Conservation (phyloP, 2,329 filamentous ascomycete genomes). For the Arthroderma sp. region DNA sequence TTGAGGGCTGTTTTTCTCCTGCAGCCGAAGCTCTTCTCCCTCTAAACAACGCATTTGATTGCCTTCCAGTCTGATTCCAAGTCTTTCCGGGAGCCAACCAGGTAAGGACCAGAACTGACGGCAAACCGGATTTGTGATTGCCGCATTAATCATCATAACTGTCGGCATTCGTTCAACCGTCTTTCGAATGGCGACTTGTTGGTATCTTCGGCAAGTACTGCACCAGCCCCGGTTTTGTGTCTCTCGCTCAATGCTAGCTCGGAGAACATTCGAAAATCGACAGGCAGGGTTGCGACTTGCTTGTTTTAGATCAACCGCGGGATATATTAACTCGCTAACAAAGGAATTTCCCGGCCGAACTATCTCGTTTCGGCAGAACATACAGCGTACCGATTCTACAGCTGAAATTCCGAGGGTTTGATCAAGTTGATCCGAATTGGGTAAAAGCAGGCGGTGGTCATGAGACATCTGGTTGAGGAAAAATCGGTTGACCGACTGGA, state of each 20-base stretch:
- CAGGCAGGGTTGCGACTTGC: constrained; percentile 33
- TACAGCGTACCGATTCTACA: constrained; percentile 56
- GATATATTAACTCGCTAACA: constrained; percentile 78
- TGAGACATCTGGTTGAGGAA: constrained; percentile 66
- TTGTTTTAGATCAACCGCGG: constrained; percentile 42
- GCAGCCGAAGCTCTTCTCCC: constrained; percentile 71
- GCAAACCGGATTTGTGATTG: constrained; percentile 57
- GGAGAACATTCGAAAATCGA: constrained; percentile 79
- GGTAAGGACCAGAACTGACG: constrained; percentile 70
- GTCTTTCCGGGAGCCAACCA: constrained; percentile 85
- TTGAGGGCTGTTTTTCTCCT: constrained; percentile 65
- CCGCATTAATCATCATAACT: constrained; percentile 77
- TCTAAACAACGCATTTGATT: constrained; percentile 94
- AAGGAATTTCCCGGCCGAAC: constrained; percentile 64
- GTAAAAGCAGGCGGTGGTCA: constrained; percentile 58
- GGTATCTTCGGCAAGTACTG: constrained; percentile 77
- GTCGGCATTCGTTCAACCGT: constrained; percentile 68
- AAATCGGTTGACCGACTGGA: constrained; percentile 77
- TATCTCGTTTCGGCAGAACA: constrained; percentile 76
- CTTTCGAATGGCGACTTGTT: constrained; percentile 72
- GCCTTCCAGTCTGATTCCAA: constrained; percentile 79
- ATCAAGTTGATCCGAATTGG: constrained; percentile 53
- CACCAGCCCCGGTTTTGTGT: constrained; percentile 89
- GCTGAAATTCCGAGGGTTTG: constrained; percentile 41
- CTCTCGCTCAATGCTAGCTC: constrained; percentile 80